Evolutionary conservation across 1,284 basidiomycete species (phyloP).

Genomic region (Ceratorhiza oryzae-sativae): DNA sequence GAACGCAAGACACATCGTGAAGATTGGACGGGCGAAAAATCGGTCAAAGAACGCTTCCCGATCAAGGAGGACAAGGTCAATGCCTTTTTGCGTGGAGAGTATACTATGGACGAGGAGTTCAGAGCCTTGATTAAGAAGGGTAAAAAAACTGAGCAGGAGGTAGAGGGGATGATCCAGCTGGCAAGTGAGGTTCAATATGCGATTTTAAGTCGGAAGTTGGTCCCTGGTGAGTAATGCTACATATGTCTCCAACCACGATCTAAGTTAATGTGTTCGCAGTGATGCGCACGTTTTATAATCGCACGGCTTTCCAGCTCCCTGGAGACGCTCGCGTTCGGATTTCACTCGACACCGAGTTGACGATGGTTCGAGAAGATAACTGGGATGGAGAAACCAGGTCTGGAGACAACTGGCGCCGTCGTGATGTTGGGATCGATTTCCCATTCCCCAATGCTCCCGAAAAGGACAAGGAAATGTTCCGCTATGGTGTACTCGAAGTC

Average conservation of each 20-base stretch:
- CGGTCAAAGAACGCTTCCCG: slow-evolving; percentile 96
- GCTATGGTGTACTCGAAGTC: slow-evolving; percentile 93
- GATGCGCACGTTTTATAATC: slow-evolving; percentile 98
- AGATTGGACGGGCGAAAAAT: slow-evolving; percentile 99
- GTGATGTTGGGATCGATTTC: slow-evolving; percentile 90
- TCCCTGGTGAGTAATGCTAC: slow-evolving; percentile 66
- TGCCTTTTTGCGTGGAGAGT: slow-evolving; percentile 86
- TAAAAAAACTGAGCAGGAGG: slow-evolving; percentile 93
- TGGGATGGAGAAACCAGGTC: slow-evolving; percentile 87
- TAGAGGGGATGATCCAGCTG: slow-evolving; percentile 94
- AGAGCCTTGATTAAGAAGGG: slow-evolving; percentile 88
- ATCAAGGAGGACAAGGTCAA: slow-evolving; percentile 97
- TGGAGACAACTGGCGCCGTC: slow-evolving; percentile 91
- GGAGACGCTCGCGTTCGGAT: slow-evolving; percentile 98
- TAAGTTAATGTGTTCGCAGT: slow-evolving; percentile 57
- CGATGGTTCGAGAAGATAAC: slow-evolving; percentile 94
- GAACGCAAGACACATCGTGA: slow-evolving; percentile 99
- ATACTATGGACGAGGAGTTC: slow-evolving; percentile 95
- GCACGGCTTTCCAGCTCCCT: slow-evolving; percentile 98
- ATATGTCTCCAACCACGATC: background rate
- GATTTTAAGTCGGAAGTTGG: slow-evolving; percentile 81
- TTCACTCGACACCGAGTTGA: slow-evolving; percentile 96
- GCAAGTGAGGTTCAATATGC: slow-evolving; percentile 97
- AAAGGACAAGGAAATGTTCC: slow-evolving; percentile 93
- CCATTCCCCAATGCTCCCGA: slow-evolving; percentile 82